phyloP scores from a whole-genome alignment of 139 green algal genomes.

The Pleodorina starrii region DNA sequence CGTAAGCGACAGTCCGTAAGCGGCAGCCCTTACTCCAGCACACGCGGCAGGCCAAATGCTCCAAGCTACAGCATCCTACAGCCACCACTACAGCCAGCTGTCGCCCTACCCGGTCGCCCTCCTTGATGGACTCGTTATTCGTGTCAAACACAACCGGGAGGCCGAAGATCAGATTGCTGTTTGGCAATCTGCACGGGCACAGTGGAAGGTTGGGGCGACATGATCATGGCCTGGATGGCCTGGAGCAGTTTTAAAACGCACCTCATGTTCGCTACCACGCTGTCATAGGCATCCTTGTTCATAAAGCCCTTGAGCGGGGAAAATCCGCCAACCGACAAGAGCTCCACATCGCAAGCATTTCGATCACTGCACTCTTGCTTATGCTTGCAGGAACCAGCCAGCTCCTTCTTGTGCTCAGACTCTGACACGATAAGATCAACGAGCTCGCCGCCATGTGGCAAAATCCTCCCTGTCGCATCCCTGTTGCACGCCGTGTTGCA shows the following conservation, averaged over 20 bases:
- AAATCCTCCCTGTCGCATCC: slow-evolving; percentile 65
- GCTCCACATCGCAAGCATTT: slow-evolving; percentile 95
- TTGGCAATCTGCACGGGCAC: slow-evolving; percentile 61
- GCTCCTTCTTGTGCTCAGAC: slow-evolving; percentile 53
- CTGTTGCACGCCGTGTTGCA: no score
- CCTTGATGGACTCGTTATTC: slow-evolving; percentile 73
- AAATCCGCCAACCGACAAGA: slow-evolving; percentile 90
- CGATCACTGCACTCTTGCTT: slow-evolving; percentile 84
- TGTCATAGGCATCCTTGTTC: slow-evolving; percentile 84
- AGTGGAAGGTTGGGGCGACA: not conserved
- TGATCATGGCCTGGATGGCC: no score
- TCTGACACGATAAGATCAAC: slow-evolving; percentile 80
- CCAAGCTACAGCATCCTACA: not conserved
- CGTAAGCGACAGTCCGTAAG: no score
- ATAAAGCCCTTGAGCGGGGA: slow-evolving; percentile 93
- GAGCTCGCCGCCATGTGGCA: slow-evolving; percentile 84
- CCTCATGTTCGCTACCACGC: slow-evolving; percentile 85
- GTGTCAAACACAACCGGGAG: slow-evolving; percentile 95
- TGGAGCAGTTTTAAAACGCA: slow-evolving; percentile 39
- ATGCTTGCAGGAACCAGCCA: slow-evolving; percentile 60
- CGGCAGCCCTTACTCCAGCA: no score
- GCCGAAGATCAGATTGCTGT: slow-evolving; percentile 85
- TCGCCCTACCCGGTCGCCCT: slow-evolving; percentile 75
- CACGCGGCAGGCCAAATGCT: not conserved
- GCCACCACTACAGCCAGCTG: no score